Base-by-base conservation (phyloP, 345 rosid species). In the Melaleuca quinquenervia region DNA sequence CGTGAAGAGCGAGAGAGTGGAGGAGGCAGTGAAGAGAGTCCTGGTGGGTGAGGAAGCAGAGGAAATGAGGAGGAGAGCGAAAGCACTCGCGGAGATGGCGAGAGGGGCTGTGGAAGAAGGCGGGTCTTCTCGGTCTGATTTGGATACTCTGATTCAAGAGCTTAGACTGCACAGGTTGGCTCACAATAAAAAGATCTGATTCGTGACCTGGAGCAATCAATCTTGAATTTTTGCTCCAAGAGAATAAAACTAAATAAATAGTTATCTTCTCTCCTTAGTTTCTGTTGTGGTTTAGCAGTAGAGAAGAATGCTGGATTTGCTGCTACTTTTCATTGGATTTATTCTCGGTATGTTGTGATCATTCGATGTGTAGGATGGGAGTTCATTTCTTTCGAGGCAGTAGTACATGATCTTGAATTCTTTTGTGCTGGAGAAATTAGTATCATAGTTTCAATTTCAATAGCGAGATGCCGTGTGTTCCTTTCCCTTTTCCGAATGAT, bases 21-120 rank as follows among this genome's bases (percentile, higher is more conserved):
- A 87, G 41, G 89, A 29, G 87, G 96, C 92, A 0, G 88, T 92
- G 52, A 90, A 18, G 84, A 87, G 87, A 44, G 70, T 95, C 5
- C 93, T 91, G 92, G 87, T 49, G 24, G 93, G 95, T 1, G 91
- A 90, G 50, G 89, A 83, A 74, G 93, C 90, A 20, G 90, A 78
- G 84, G 93, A 85, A 45, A 90, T 88, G 88, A 91, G 93, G 50
- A 60, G 84, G 56, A 87, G 88, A 82, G 89, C 89, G 1, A 58
- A 70, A 21, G 85, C 22, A 11, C 29, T 84, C 1, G 85, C 83
- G 1, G 84, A 88, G 50, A 55, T 87, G 87, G 93, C 91, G 2
- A 88, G 32, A 60, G 89, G 32, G 82, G 93, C 93, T 8, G 88
- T 90, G 8, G 88, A 89, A 64, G 88, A 88, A 64, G 91, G 91